Conservation (phyloP, 805 yeast genomes). For the Helenozyma baotianmanensis region DNA sequence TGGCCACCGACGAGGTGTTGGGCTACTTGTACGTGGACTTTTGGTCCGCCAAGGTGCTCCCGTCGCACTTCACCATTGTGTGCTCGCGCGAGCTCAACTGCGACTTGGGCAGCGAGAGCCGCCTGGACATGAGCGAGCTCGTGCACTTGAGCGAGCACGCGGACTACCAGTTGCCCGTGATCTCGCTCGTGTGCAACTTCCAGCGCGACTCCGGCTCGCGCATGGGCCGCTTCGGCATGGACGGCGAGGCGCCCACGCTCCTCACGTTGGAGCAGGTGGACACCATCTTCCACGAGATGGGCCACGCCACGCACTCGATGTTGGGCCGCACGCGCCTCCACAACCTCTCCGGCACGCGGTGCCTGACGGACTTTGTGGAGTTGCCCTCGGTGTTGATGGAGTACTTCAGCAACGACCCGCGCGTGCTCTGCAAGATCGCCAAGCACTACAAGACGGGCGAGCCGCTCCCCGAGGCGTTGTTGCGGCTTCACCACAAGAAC, state of each 20-base stretch:
- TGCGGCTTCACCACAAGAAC: constrained; percentile 49
- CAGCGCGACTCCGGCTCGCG: constrained; percentile 12
- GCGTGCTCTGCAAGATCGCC: constrained; percentile 72
- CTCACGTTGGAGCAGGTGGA: constrained; percentile 77
- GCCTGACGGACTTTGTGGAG: constrained; percentile 95
- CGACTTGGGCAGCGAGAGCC: constrained; percentile 28
- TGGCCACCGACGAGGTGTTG: constrained; percentile 47
- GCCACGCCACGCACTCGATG: constrained; percentile 98
- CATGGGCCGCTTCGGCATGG: constrained; percentile 25
- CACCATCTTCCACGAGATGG: constrained; percentile 97
- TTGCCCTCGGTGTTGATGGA: constrained; percentile 96
- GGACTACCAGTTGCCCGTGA: constrained; percentile 78
- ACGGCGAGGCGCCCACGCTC: constrained; percentile 42
- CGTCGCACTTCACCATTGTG: constrained; percentile 94
- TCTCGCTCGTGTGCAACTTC: constrained; percentile 86
- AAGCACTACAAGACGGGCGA: constrained; percentile 65
- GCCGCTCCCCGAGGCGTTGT: constrained; percentile 46
- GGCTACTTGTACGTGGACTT: constrained; percentile 88
- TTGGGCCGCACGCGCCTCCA: constrained; percentile 86
- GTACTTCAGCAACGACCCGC: constrained; percentile 75
- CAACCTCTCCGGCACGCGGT: constrained; percentile 90
- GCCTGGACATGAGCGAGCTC: constrained; percentile 17
- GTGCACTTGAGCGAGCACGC: constrained; percentile 41
- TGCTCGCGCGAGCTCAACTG: constrained; percentile 77
- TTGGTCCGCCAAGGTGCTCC: constrained; percentile 73